Conservation (phyloP, 148 eudicot species). For the Fagopyrum tataricum region DNA sequence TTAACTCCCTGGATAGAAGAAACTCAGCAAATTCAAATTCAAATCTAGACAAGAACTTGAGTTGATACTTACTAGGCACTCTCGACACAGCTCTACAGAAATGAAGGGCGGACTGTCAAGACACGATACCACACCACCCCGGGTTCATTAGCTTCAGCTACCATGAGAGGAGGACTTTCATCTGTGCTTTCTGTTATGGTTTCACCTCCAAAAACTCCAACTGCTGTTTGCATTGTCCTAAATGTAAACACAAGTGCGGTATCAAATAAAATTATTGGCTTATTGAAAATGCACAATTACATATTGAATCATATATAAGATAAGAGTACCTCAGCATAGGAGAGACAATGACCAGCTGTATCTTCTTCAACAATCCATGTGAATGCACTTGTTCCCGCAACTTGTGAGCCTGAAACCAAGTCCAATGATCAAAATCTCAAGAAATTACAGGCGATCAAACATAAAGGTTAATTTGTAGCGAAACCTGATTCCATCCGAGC, state of each 20-base stretch:
- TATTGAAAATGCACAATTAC: too few relatives aligned
- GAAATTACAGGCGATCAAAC: not conserved
- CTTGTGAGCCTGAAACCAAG: constrained; percentile 41
- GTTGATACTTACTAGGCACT: constrained; percentile 45
- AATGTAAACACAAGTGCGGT: not conserved
- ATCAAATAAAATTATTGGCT: too few relatives aligned
- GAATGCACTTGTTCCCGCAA: constrained; percentile 53
- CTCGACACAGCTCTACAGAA: constrained; percentile 75
- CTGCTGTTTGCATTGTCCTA: constrained; percentile 90
- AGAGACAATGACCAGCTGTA: constrained; percentile 56
- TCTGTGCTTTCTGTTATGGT: constrained; percentile 6
- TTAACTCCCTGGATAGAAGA: constrained; percentile 60
- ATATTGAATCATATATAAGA: too few relatives aligned
- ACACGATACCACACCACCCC: constrained; percentile 52
- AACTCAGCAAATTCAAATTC: too few relatives aligned
- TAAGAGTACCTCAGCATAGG: constrained; percentile 55
- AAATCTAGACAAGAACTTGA: not conserved
- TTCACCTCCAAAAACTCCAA: constrained; percentile 70
- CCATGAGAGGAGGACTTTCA: constrained; percentile 53
- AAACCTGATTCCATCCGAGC: constrained; percentile 75
- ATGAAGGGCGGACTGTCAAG: constrained; percentile 55
- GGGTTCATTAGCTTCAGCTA: constrained; percentile 37
- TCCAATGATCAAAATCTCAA: not conserved
- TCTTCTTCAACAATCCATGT: constrained; percentile 37
- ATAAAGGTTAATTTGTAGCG: not conserved